These are phyloP conservation scores for Fusarium sp. DNA, from an alignment of 2,329 filamentous ascomycete genomes.

Conservation along the genomic window DNA sequence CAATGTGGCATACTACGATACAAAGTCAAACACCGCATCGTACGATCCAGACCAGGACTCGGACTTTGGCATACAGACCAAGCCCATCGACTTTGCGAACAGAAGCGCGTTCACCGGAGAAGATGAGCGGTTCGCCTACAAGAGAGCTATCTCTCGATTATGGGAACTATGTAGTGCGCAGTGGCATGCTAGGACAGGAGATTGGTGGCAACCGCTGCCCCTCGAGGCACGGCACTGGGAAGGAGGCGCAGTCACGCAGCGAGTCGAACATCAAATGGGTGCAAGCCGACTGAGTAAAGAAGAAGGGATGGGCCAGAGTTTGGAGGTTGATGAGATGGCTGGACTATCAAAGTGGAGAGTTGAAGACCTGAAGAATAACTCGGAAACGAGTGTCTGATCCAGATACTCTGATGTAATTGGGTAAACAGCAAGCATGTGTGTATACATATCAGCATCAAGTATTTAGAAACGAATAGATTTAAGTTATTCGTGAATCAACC, in stretches of 20 bases:
- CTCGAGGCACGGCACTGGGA: slow-evolving; percentile 76
- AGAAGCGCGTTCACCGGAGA: slow-evolving; percentile 79
- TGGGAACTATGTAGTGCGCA: slow-evolving; percentile 82
- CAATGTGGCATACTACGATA: slow-evolving; percentile 76
- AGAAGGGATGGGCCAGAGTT: slow-evolving; percentile 51
- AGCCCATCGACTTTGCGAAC: slow-evolving; percentile 73
- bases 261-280: slow-evolving; percentile 18
- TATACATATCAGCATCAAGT: not conserved
- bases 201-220: slow-evolving; percentile 79
- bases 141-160: slow-evolving; percentile 78
- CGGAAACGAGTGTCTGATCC: slow-evolving; percentile 27
- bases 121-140: slow-evolving; percentile 85
- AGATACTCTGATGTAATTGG: not conserved
- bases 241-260: slow-evolving; percentile 47
- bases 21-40: slow-evolving; percentile 56
- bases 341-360: slow-evolving; percentile 55
- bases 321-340: slow-evolving; percentile 53
- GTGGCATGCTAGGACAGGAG: slow-evolving; percentile 74
- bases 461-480: slow-evolving; percentile 7
- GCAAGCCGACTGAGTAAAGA: slow-evolving; percentile 17
- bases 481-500: slow-evolving; percentile 25
- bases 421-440: not conserved
- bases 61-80: slow-evolving; percentile 59
- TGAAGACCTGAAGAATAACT: slow-evolving; percentile 48
- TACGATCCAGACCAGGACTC: slow-evolving; percentile 69